Base-by-base conservation (phyloP, 306 rosid genomes). In the Gastrolobium bilobum region DNA sequence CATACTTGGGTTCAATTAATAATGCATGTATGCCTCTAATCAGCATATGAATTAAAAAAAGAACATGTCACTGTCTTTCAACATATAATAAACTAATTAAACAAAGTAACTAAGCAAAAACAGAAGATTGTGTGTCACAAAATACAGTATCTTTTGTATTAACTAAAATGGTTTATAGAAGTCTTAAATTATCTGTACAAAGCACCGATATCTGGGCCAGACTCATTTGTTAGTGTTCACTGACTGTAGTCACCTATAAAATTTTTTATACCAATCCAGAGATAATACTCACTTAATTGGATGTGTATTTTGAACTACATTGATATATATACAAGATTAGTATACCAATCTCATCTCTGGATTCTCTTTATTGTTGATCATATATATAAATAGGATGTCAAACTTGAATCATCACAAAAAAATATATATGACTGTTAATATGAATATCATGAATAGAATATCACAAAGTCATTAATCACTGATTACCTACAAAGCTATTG, bases 121-220 rank as follows among this genome's bases (percentile, higher is more conserved):
- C n/a, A 58, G 65, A 38, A 64, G 35, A 39, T 15, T 20, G 4
- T 38, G 68, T 37, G 47, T 62, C 33, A 14, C 7, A 64, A 39
- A 64, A 51, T 64, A 5, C 35, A 64, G 26, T 20, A 7, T 7
- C 15, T 31, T 64, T 64, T 64, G 33, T 11, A 64, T 64, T 64
- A 39, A 15, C 46, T 63, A 14, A 15, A 20, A 20, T 20, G 26
- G 26, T 20, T 20, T 20, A 20, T 20, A 20, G 26, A 20, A 20
- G 7, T 65, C 69, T 64, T 40, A 40, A 30, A 40, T 40, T 65
- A 44, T 67, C 20, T 6, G 43, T 47, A 46, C 30, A 68, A 44
- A 13, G 11, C 39, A 31, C 43, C 10, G 38, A 44, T 44, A 30
- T 30, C 9, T 66, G 26, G 42, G 4, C 9, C 15, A 43, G 26